A percentile compares a stretch with the other conserved stretches of the same genome.
These are phyloP conservation scores for Diaporthe ampelina DNA, from an alignment of 2,329 filamentous ascomycete genomes.

Conservation along the genomic window DNA sequence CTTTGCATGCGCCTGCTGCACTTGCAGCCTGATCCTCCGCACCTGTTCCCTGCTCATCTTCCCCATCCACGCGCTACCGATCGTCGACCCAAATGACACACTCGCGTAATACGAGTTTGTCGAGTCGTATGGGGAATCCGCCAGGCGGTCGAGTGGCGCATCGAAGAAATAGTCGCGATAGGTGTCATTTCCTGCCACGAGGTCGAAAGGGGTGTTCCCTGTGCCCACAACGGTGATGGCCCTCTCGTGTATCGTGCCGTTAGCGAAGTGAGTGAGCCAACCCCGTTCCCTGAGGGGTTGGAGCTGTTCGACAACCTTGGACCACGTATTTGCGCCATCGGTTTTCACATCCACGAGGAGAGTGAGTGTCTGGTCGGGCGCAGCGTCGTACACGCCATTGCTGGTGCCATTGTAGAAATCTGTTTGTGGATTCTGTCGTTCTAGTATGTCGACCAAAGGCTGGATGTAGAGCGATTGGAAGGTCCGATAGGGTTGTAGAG, in stretches of 20 bases:
- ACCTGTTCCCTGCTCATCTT: constrained; percentile 61
- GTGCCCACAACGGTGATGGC: constrained; percentile 79
- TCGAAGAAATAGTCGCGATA: constrained; percentile 77
- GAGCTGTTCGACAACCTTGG: constrained; percentile 67
- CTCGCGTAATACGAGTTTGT: constrained; percentile 78
- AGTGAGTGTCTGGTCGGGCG: constrained; percentile 67
- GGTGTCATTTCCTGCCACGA: constrained; percentile 64
- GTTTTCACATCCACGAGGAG: constrained; percentile 81
- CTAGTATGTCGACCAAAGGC: constrained; percentile 72
- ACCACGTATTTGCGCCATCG: constrained; percentile 64
- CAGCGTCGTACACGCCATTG: constrained; percentile 69
- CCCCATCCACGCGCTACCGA: constrained; percentile 65
- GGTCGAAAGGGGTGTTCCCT: constrained; percentile 72
- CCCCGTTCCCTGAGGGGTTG: constrained; percentile 69
- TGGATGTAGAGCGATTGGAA: constrained; percentile 75
- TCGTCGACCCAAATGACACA: constrained; percentile 64
- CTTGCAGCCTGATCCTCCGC: constrained; percentile 58
- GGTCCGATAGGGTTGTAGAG: constrained; percentile 68
- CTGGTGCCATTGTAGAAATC: constrained; percentile 59
- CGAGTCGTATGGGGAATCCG: constrained; percentile 56
- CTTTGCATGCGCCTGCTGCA: constrained; percentile 63
- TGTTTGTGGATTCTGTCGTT: constrained; percentile 64
- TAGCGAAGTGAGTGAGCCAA: constrained; percentile 69
- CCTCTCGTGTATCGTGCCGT: constrained; percentile 63
- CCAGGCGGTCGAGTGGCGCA: constrained; percentile 67